phyloP scores from a whole-genome alignment of 129 eudicot species.

The Flaveria brownii region DNA sequence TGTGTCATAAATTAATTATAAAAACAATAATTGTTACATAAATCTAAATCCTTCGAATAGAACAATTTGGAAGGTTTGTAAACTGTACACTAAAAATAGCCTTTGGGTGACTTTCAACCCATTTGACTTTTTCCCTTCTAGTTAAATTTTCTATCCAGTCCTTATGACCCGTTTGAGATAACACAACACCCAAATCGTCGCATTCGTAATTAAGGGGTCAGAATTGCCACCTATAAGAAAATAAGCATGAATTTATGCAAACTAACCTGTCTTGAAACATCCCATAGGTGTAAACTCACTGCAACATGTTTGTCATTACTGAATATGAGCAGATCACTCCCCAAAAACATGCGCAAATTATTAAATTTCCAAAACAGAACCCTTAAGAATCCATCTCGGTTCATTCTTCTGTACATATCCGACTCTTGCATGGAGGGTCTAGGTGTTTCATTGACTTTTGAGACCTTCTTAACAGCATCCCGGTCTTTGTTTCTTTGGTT shows the following conservation, averaged over 20 bases:
- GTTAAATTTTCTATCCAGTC: neutral
- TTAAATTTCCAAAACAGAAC: conserved; percentile 93
- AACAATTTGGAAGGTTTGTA: conserved; percentile 1
- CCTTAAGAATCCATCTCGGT: conserved; percentile 73
- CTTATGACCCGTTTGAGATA: neutral
- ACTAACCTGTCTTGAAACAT: conserved; percentile 86
- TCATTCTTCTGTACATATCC: conserved; percentile 74
- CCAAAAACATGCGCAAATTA: conserved; percentile 90
- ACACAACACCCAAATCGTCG: neutral
- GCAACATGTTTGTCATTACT: conserved; percentile 93
- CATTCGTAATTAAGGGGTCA: neutral
- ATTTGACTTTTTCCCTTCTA: neutral
- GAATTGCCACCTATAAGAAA: neutral
- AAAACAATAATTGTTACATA: neutral
- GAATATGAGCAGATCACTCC: conserved; percentile 92
- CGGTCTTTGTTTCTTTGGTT: conserved; percentile 57
- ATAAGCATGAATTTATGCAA: neutral
- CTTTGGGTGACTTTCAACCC: conserved; percentile 13
- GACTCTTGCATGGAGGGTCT: conserved; percentile 83
- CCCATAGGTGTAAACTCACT: conserved; percentile 98
- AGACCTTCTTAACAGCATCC: conserved; percentile 62
- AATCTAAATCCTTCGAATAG: neutral
- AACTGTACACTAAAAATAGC: conserved; percentile 1
- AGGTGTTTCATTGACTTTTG: conserved; percentile 76
- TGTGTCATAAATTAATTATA: neutral